Base-by-base conservation (phyloP, 2,329 filamentous ascomycete genomes). In the Corinectria fuckeliana region DNA sequence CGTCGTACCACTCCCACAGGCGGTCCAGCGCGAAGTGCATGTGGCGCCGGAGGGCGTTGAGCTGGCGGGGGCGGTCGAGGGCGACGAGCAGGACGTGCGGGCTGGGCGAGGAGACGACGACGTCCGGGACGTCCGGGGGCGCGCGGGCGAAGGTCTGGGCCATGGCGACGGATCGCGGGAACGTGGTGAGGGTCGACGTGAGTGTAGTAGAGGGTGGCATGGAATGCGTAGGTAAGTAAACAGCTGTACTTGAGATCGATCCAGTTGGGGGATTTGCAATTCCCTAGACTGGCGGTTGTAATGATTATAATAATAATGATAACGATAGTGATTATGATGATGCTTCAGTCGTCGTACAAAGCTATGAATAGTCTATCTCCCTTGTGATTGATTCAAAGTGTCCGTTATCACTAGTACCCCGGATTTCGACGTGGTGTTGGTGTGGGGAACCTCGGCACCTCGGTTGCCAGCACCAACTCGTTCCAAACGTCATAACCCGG, bases 1-100 rank as follows among this genome's bases (percentile, higher is more conserved):
- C 72, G 66, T 91, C 88, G 71, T 85, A 89, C 82, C 86, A 89
- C 25, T 75, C 71, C 80, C 81, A 88, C 11, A 85, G 76, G 3
- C 63, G 52, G 50, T 79, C 77, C 25, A 86, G 78, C 52, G 78
- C 78, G 54, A 75, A 72, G 73, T 87, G 84, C 69, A 80, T 78
- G 4, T 76, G 69, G 2, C 76, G 74, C 7, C 77, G 78, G 68
- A 89, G 80, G 50, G 83, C 81, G 74, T 89, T 89, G 69, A 88
- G 83, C 58, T 82, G 78, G 28, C 75, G 69, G 5, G 86, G 84
- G 0, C 85, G 83, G 74, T 86, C 83, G 71, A 89, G 80, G 1
- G 85, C 87, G 26, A 88, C 80, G 42, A 88, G 81, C 8, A 89
- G 78, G 49, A 88, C 75, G 67, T 85, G 80, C 3, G 81, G 80